Base-by-base conservation (phyloP, 2,329 filamentous ascomycete genomes). In the Aspergillus calidoustus region DNA sequence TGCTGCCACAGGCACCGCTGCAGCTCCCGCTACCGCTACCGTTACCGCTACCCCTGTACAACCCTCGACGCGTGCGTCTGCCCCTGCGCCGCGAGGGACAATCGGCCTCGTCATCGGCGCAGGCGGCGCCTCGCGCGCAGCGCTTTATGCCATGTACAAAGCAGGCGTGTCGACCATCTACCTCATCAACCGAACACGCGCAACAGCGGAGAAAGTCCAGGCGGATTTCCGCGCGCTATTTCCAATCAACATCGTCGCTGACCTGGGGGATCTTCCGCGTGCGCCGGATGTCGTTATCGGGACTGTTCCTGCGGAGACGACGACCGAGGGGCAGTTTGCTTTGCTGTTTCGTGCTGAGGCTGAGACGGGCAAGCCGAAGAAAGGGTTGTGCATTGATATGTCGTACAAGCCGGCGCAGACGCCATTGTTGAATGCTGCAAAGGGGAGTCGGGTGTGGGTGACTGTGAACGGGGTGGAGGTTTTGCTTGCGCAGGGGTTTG, bases 381-480 rank as follows among this genome's bases (percentile, higher is more conserved):
- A 4, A 7, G 43, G 43, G 9, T 3, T 46, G n/a, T 46, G 43
- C 22, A 46, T 46, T 19, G 43, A 46, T 6, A 46, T 46, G 43
- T 46, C 43, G 22, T 46, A 46, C 22, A 46, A 46, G 17, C 43
- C 43, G 17, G 7, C 17, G 22, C 7, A 46, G n/a, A 46, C 43
- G n/a, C 43, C 43, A 3, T 8, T 46, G 15, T 46, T 46, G 43
- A 46, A 6, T n/a, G 43, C 22, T 17, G 43, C 15, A 15, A 7
- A 19, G 28, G 61, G 49, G 44, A 48, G 65, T 47, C 49, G 50
- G 34, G 57, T 34, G 23, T 72, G 64, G 63, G 17, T 60, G 19
- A 66, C 51, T 2, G 64, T 64, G n/a, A 61, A 65, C n/a, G 70
- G 71, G 2, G 23, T 70, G n/a, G 71, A 71, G 53, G 69, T 72